phyloP scores from a whole-genome alignment of 768 basidiomycete genomes.

The Xanthoconium purpureum region DNA sequence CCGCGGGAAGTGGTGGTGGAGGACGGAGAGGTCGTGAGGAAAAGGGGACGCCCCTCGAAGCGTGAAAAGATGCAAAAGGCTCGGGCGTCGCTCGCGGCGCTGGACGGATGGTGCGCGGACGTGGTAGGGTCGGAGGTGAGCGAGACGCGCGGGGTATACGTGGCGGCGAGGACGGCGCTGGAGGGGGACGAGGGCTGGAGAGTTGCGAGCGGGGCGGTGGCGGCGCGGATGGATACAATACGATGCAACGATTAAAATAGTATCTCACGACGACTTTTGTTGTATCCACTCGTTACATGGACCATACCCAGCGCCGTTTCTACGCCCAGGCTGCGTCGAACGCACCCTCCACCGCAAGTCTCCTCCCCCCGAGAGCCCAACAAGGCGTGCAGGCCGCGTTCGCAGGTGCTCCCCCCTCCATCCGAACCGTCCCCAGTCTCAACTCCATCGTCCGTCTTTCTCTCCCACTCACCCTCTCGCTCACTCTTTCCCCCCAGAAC shows the following conservation, averaged over 20 bases:
- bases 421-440: slow-evolving; percentile 39
- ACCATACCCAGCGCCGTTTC: slow-evolving; percentile 38
- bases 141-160: slow-evolving; percentile 41
- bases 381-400: slow-evolving; percentile 43
- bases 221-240: slow-evolving; percentile 48
- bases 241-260: background rate
- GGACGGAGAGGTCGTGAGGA: slow-evolving; percentile 38
- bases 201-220: slow-evolving; percentile 44
- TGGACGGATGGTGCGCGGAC: slow-evolving; percentile 48
- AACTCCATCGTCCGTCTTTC: slow-evolving; percentile 40
- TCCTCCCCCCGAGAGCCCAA: slow-evolving; percentile 38
- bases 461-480: background rate
- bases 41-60: slow-evolving; percentile 63
- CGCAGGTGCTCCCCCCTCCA: slow-evolving; percentile 35
- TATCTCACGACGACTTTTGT: too few species aligned
- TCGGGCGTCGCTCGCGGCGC: slow-evolving; percentile 43
- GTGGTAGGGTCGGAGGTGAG: slow-evolving; percentile 23
- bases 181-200: slow-evolving; percentile 19
- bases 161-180: slow-evolving; percentile 39
- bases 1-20: slow-evolving; percentile 65
- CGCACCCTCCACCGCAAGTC: slow-evolving; percentile 51
- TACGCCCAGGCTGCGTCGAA: slow-evolving; percentile 39
- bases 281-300: slow-evolving; percentile 20
- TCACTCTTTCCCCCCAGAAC: slow-evolving; percentile 24
- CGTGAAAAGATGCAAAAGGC: slow-evolving; percentile 57